A percentile compares a stretch with the other conserved stretches of the same genome.
Evolutionary conservation across 78 protist species (phyloP).

Genomic region (Ministeria vibrans): DNA sequence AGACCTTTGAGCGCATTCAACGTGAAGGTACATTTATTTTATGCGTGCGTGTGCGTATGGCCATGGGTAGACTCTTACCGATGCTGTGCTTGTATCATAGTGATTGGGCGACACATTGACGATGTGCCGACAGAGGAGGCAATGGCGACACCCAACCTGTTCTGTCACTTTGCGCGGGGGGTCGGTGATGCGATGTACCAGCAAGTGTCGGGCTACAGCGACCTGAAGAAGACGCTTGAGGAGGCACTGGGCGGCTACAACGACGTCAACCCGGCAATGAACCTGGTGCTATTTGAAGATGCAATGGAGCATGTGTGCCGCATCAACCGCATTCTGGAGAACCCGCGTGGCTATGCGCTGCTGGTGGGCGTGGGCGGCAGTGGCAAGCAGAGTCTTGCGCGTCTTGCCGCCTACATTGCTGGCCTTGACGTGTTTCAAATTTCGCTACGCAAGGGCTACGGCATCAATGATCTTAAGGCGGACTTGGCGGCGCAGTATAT

Average conservation of each 20-base stretch:
- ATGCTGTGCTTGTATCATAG: no score
- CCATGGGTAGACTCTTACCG: no score
- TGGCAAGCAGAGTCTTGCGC: slow-evolving; percentile 70
- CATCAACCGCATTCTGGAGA: slow-evolving; percentile 57
- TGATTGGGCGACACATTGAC: background rate
- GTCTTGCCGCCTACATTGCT: slow-evolving; percentile 68
- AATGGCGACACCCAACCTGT: slow-evolving; percentile 26
- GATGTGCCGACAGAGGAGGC: slow-evolving; percentile 10
- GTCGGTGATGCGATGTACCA: slow-evolving; percentile 10
- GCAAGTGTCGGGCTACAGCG: background rate
- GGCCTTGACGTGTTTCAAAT: slow-evolving; percentile 43
- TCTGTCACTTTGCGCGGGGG: slow-evolving; percentile 21
- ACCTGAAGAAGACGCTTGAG: slow-evolving; percentile 1
- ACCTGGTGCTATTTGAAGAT: slow-evolving; percentile 67
- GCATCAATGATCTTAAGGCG: slow-evolving; percentile 40
- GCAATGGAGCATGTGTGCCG: slow-evolving; percentile 71
- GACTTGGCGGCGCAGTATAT: slow-evolving; percentile 42
- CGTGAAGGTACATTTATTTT: no score
- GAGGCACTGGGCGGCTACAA: slow-evolving; percentile 44
- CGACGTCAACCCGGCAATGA: slow-evolving; percentile 53
- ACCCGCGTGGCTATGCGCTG: slow-evolving; percentile 73
- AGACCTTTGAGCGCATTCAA: slow-evolving; percentile 11
- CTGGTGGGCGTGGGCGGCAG: slow-evolving; percentile 89
- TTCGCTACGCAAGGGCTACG: slow-evolving; percentile 52
- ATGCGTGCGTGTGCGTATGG: no score